Percentiles rank a stretch among this genome's conserved stretches.
phyloP scores from a whole-genome alignment of 805 yeast genomes.

The Nakazawaea laoshanensis region DNA sequence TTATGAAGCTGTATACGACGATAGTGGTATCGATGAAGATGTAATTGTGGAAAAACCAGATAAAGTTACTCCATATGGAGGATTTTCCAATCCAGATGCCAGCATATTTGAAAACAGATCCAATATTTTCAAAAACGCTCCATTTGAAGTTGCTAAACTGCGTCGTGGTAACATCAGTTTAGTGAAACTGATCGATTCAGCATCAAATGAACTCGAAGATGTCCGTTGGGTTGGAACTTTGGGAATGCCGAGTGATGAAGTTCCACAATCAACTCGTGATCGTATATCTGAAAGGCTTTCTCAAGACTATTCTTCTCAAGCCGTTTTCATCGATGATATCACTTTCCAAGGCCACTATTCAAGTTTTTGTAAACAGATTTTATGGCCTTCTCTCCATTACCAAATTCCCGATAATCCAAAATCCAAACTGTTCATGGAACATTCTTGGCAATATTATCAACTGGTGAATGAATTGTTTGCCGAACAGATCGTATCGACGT shows the following conservation, averaged over 20 bases:
- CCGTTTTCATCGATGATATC: slow-evolving; percentile 68
- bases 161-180: slow-evolving; percentile 83
- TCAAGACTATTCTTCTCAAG: slow-evolving; percentile 45
- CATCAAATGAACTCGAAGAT: slow-evolving; percentile 30
- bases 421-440: slow-evolving; percentile 90
- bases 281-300: slow-evolving; percentile 42
- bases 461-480: slow-evolving; percentile 74
- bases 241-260: slow-evolving; percentile 83
- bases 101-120: slow-evolving; percentile 18
- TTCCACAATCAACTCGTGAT: slow-evolving; percentile 47
- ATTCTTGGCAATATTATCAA: slow-evolving; percentile 84
- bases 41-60: slow-evolving; percentile 6
- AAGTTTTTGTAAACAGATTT: slow-evolving; percentile 85
- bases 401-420: slow-evolving; percentile 94
- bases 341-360: slow-evolving; percentile 87
- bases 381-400: slow-evolving; percentile 93
- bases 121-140: slow-evolving; percentile 48
- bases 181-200: slow-evolving; percentile 69
- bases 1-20: slow-evolving; percentile 8
- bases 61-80: slow-evolving; percentile 61
- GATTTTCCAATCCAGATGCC: slow-evolving; percentile 54
- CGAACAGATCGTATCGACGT: slow-evolving; percentile 56
- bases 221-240: slow-evolving; percentile 81
- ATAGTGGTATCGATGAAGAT: slow-evolving; percentile 6
- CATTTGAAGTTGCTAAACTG: slow-evolving; percentile 68